Conservation (phyloP, 2,329 filamentous ascomycete genomes). For the Rachicladosporium sp. region DNA sequence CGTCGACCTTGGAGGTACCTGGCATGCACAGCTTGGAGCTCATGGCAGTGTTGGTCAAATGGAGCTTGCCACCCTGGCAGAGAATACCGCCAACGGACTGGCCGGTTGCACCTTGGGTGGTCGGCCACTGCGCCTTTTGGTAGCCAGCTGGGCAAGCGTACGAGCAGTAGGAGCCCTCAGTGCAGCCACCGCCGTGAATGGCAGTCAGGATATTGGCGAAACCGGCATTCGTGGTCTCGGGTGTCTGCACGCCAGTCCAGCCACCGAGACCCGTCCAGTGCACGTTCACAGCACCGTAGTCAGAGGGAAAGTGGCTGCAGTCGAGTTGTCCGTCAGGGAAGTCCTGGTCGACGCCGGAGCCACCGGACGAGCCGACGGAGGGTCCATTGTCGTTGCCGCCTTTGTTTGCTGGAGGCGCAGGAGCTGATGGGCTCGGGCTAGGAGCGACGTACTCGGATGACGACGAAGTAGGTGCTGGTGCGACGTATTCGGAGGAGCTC, state of each 20-base stretch:
- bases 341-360: constrained; percentile 46
- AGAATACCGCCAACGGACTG: constrained; percentile 85
- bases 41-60: constrained; percentile 57
- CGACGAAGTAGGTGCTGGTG: constrained; percentile 20
- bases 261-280: constrained; percentile 58
- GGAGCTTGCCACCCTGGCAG: constrained; percentile 67
- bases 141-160: constrained; percentile 88
- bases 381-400: constrained; percentile 6
- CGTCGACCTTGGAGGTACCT: constrained; percentile 50
- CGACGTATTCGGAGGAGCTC: constrained; percentile 13
- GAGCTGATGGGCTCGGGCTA: constrained; percentile 19
- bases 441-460: constrained; percentile 10
- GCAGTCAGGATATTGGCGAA: constrained; percentile 51
- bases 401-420: constrained; percentile 6
- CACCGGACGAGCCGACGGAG: constrained; percentile 7
- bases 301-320: constrained; percentile 63
- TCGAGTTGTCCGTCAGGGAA: constrained; percentile 66
- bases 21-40: constrained; percentile 60
- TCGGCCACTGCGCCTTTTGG: constrained; percentile 84
- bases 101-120: constrained; percentile 60
- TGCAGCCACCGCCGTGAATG: constrained; percentile 50
- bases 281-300: constrained; percentile 66
- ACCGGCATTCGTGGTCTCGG: constrained; percentile 19
- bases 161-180: constrained; percentile 62
- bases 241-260: constrained; percentile 64